Conservation (phyloP, 768 basidiomycete genomes). For the Myochromella boudieri region DNA sequence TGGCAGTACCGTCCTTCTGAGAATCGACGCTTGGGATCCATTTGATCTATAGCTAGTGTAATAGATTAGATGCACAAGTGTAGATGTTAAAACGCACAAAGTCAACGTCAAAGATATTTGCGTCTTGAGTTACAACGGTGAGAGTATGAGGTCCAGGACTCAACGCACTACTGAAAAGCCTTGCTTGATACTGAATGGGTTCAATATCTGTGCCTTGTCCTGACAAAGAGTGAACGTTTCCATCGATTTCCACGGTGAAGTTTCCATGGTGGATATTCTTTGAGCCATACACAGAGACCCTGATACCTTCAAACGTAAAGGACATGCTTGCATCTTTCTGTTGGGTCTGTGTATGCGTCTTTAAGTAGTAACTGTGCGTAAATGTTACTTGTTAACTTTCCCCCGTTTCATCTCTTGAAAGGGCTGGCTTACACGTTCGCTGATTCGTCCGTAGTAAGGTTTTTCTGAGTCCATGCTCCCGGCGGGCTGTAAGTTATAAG, state of each 20-base stretch:
- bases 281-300: conserved; percentile 1
- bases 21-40: conserved; percentile 4
- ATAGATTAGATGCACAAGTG: neutral
- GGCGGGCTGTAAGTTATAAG: conserved; percentile 3
- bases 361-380: conserved; percentile 1
- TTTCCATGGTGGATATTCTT: conserved; percentile 2
- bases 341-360: neutral
- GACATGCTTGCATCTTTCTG: conserved; percentile 3
- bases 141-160: conserved; percentile 5
- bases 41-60: neutral
- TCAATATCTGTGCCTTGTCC: neutral
- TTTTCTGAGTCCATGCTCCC: conserved; percentile 5
- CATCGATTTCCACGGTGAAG: conserved; percentile 7
- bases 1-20: conserved; percentile 1
- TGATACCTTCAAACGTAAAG: conserved; percentile 10
- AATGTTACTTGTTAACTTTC: no score
- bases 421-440: no score
- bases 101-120: conserved; percentile 1
- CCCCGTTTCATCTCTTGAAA: no score
- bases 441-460: neutral
- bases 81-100: neutral
- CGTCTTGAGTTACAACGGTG: neutral
- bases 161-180: neutral
- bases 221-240: neutral
- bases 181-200: neutral